A percentile compares a stretch with the other conserved stretches of the same genome.
Evolutionary conservation across 495 filamentous ascomycete species (phyloP).

Genomic region (Schizothecium vesticola): DNA sequence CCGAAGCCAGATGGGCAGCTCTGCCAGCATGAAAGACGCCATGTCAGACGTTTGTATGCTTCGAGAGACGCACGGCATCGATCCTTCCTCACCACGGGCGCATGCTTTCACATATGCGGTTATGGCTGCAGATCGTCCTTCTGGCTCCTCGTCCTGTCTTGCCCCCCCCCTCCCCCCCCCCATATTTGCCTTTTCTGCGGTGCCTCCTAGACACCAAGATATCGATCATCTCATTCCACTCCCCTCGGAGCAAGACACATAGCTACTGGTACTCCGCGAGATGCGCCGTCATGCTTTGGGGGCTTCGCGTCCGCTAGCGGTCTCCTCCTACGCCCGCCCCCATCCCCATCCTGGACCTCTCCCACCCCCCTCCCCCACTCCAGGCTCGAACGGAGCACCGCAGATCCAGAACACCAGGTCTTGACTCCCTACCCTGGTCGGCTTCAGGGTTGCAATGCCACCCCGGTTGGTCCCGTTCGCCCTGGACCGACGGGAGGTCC

Average conservation of each 20-base stretch:
- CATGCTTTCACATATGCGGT: background rate
- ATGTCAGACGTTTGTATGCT: background rate
- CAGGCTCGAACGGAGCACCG: background rate
- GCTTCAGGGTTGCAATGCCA: background rate
- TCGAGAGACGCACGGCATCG: conserved; percentile 5
- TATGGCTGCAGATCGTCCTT: background rate
- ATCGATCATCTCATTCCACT: background rate
- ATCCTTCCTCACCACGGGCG: background rate
- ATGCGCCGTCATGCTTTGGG: background rate
- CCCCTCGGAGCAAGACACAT: background rate
- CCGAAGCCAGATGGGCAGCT: conserved; percentile 4
- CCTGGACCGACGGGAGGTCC: conserved; percentile 10
- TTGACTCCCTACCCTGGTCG: background rate
- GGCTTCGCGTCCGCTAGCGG: background rate
- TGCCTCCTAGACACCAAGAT: background rate
- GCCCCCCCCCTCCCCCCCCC: too few species aligned
- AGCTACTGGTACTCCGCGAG: background rate
- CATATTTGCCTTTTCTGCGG: background rate
- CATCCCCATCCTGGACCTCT: background rate
- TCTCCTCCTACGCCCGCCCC: background rate
- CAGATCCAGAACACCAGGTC: conserved; percentile 1
- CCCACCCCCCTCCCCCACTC: background rate
- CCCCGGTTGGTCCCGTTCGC: conserved; percentile 4
- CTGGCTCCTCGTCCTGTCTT: background rate
- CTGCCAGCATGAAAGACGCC: background rate